Percentiles rank a stretch among this genome's conserved stretches.
Evolutionary conservation across 169 alveolate genomes (phyloP).

Genomic region (Cryptosporidium meleagridis): DNA sequence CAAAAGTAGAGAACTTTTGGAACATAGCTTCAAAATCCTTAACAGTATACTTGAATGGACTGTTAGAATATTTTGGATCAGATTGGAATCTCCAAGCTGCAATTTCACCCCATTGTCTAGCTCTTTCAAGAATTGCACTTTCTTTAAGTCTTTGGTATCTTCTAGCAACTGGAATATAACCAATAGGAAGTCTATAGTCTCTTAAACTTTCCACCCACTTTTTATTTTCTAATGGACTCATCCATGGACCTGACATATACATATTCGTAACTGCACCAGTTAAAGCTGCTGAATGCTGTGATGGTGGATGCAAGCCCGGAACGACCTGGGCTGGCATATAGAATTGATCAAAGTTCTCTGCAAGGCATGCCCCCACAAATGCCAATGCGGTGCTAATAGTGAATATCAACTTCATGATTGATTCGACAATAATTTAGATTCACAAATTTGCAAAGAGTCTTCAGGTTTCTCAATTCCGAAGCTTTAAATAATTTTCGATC

Average conservation of each 20-base stretch:
- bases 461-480: conserved; percentile 3
- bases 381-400: conserved; percentile 12
- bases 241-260: conserved; percentile 63
- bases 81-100: conserved; percentile 74
- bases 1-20: conserved; percentile 54
- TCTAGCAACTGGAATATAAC: conserved; percentile 63
- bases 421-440: background rate
- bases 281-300: background rate
- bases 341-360: conserved; percentile 29
- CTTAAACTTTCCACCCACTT: conserved; percentile 56
- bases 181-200: conserved; percentile 41
- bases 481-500: background rate
- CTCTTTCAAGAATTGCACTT: conserved; percentile 48
- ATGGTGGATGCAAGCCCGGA: background rate
- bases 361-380: conserved; percentile 21
- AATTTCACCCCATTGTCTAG: conserved; percentile 73
- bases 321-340: conserved; percentile 9
- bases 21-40: conserved; percentile 49
- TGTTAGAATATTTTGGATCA: conserved; percentile 49
- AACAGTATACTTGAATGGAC: conserved; percentile 52
- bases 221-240: conserved; percentile 42
- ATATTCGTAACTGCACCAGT: background rate
- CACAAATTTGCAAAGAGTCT: conserved; percentile 20
- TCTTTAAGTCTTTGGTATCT: conserved; percentile 62
- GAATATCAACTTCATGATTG: conserved; percentile 22